phyloP scores from a whole-genome alignment of 2,329 filamentous ascomycete genomes.

The Xylariaceae sp. region DNA sequence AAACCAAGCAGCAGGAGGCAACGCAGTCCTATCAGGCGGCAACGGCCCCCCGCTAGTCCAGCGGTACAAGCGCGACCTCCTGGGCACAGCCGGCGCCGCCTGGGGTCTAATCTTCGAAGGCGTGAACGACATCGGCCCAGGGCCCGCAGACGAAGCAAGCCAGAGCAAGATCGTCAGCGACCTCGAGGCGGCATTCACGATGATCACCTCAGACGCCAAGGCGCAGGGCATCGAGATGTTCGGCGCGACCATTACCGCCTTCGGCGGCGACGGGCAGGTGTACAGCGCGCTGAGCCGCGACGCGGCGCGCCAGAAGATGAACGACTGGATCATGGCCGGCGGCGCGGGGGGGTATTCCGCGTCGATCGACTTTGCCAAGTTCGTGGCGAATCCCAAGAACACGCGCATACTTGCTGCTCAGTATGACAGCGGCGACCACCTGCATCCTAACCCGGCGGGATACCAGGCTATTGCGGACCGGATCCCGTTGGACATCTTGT shows the following conservation, averaged over 20 bases:
- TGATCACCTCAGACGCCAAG: constrained; percentile 54
- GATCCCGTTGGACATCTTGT: constrained; percentile 55
- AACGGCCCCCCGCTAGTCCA: constrained; percentile 58
- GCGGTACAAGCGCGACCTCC: constrained; percentile 61
- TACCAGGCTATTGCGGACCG: constrained; percentile 56
- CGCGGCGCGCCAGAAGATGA: constrained; percentile 52
- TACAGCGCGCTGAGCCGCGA: constrained; percentile 55
- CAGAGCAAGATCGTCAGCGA: constrained; percentile 48
- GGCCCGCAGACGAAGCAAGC: constrained; percentile 40
- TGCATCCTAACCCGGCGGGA: constrained; percentile 58
- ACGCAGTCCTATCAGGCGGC: constrained; percentile 58
- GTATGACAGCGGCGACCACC: constrained; percentile 60
- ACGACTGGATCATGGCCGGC: constrained; percentile 55
- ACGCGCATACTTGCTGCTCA: constrained; percentile 42
- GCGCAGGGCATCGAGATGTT: constrained; percentile 53
- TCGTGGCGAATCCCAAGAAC: constrained; percentile 49
- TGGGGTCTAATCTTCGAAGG: constrained; percentile 65
- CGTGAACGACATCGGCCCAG: constrained; percentile 63
- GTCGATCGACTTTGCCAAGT: constrained; percentile 58
- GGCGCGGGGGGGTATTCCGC: constrained; percentile 51
- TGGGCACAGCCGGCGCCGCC: constrained; percentile 52
- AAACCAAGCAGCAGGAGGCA: constrained; percentile 68
- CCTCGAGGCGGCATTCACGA: constrained; percentile 54
- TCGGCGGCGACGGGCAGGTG: constrained; percentile 47
- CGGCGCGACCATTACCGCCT: constrained; percentile 64